These are phyloP conservation scores for Colletotrichum nymphaeae DNA, from an alignment of 2,329 filamentous ascomycete genomes.

Conservation along the genomic window DNA sequence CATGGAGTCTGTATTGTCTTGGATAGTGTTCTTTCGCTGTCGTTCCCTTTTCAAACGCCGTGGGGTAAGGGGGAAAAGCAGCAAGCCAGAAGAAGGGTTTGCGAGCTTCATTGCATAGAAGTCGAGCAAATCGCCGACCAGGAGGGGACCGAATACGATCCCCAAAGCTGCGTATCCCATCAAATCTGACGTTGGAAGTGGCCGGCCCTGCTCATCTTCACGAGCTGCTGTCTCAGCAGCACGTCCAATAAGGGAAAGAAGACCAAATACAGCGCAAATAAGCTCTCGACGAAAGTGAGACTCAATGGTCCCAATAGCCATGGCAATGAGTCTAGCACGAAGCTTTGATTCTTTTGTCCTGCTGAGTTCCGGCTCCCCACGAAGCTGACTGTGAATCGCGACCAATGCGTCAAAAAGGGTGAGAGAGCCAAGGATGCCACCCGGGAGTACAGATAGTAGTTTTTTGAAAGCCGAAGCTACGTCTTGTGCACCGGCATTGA, in stretches of 20 bases:
- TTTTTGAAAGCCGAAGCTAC: conserved; percentile 76
- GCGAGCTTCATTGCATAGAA: conserved; percentile 61
- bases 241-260: conserved; percentile 70
- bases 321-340: conserved; percentile 72
- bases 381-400: conserved; percentile 68
- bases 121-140: conserved; percentile 68
- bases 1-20: conserved; percentile 41
- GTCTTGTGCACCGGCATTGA: conserved; percentile 70
- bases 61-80: conserved; percentile 56
- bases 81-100: conserved; percentile 52
- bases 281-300: conserved; percentile 71
- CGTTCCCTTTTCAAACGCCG: conserved; percentile 54
- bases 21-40: conserved; percentile 43
- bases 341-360: conserved; percentile 66
- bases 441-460: conserved; percentile 71
- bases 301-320: conserved; percentile 69
- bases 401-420: conserved; percentile 71
- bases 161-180: conserved; percentile 75
- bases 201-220: conserved; percentile 62
- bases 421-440: conserved; percentile 74
- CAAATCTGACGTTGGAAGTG: conserved; percentile 66
- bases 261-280: conserved; percentile 74
- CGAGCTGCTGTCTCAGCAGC: conserved; percentile 64
- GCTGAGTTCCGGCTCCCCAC: conserved; percentile 61
- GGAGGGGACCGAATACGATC: conserved; percentile 73